A percentile compares a stretch with the other conserved stretches of the same genome.
phyloP scores from a whole-genome alignment of 2,329 filamentous ascomycete genomes.

The Akanthomyces dipterigenus region DNA sequence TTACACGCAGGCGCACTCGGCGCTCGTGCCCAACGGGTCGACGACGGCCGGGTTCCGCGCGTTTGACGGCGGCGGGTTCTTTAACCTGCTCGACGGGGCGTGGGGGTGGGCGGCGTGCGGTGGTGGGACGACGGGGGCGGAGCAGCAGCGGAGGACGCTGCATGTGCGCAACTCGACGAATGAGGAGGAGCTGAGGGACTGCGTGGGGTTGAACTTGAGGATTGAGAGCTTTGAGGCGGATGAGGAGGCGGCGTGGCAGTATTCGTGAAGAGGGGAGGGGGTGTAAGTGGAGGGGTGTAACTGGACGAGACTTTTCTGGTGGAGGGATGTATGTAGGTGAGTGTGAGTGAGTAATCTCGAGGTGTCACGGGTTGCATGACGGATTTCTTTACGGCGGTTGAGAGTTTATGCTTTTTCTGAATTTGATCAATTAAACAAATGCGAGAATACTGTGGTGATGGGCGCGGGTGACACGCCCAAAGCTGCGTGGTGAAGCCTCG shows the following conservation, averaged over 20 bases:
- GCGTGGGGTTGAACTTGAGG: slow-evolving; percentile 9
- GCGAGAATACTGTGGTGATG: too few relatives aligned
- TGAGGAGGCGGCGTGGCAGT: slow-evolving; percentile 10
- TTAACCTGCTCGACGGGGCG: slow-evolving; percentile 18
- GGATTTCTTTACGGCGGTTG: too few relatives aligned
- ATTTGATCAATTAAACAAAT: too few relatives aligned
- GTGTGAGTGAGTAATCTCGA: too few relatives aligned
- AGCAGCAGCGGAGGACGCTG: background rate
- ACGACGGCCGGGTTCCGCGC: slow-evolving; percentile 21
- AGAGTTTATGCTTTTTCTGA: too few relatives aligned
- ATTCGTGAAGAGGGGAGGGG: background rate
- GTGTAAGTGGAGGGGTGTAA: background rate
- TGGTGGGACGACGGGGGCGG: too few relatives aligned
- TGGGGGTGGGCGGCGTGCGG: slow-evolving; percentile 11
- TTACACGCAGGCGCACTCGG: slow-evolving; percentile 29
- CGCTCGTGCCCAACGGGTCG: slow-evolving; percentile 22
- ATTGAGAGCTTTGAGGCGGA: background rate
- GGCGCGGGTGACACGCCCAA: too few relatives aligned
- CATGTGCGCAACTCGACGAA: slow-evolving; percentile 11
- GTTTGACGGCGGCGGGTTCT: slow-evolving; percentile 25
- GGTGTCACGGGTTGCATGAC: too few relatives aligned
- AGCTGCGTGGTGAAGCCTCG: too few relatives aligned
- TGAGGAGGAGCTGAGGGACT: background rate
- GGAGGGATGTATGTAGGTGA: too few relatives aligned
- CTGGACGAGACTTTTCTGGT: background rate